A percentile compares a stretch with the other conserved stretches of the same genome.
phyloP scores from a whole-genome alignment of 495 filamentous ascomycete species.

The Echria macrotheca region DNA sequence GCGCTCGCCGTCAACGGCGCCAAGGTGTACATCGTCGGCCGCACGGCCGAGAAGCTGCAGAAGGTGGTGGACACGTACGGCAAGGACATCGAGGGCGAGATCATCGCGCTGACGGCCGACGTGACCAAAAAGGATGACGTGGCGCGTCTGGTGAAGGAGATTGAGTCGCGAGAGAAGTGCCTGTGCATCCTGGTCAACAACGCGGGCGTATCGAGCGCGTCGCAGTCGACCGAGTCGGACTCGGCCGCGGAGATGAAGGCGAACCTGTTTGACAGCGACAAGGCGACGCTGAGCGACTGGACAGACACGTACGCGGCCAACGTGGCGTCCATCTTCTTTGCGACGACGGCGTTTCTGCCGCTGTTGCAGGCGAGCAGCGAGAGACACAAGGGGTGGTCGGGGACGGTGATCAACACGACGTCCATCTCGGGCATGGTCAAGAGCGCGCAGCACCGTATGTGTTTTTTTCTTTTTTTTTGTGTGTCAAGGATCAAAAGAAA shows the following conservation, averaged over 20 bases:
- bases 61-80: constrained; percentile 29
- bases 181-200: constrained; percentile 78
- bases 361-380: constrained; percentile 41
- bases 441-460: constrained; percentile 52
- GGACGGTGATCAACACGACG: constrained; percentile 56
- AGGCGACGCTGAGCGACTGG: constrained; percentile 58
- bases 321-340: constrained; percentile 63
- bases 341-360: constrained; percentile 39
- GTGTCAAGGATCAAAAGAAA: background rate
- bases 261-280: constrained; percentile 38
- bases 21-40: constrained; percentile 77
- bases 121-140: constrained; percentile 70
- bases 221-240: constrained; percentile 55
- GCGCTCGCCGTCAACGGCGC: constrained; percentile 64
- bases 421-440: constrained; percentile 54
- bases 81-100: constrained; percentile 32
- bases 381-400: constrained; percentile 44
- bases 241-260: constrained; percentile 45
- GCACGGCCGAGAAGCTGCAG: constrained; percentile 44
- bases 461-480: background rate
- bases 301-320: constrained; percentile 67
- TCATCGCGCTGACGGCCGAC: constrained; percentile 60
- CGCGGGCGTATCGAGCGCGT: constrained; percentile 58
- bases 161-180: constrained; percentile 57
- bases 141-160: constrained; percentile 56